Base-by-base conservation (phyloP, 2,329 filamentous ascomycete genomes). In the Aureobasidium melanogenum region DNA sequence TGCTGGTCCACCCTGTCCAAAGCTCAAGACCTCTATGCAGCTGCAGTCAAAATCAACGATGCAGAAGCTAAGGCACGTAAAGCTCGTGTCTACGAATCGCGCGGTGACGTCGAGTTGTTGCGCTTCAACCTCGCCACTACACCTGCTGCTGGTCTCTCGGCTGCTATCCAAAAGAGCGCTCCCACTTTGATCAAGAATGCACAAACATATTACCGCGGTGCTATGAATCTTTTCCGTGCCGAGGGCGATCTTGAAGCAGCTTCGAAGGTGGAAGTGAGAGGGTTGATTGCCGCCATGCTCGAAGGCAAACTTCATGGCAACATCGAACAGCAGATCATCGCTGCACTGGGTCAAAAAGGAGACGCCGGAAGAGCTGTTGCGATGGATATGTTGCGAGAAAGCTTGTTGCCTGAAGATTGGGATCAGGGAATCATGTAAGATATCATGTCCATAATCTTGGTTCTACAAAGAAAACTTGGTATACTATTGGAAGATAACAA, bases 151-250 rank as follows among this genome's bases (percentile, higher is more conserved):
- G 70, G 74, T 39, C 66, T 76, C 2, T 77, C 80, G 1, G 75
- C 79, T 54, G 66, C 71, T 5, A 66, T 76, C 5, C 68, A 72
- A 28, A 75, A 76, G 51, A 79, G 81, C 66, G 73, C 71, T 4
- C 65, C 71, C 6, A 79, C 76, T 2, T 70, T 85, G 14, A 68
- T 82, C 39, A 78, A 77, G 60, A 85, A 85, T 65, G 81, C 83
- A 1, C 78, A 80, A 63, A 82, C 79, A 5, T 85, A 82, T 66
- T 85, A 83, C 66, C 77, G 80, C 22, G 82, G 82, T 41, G 82
- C 80, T 7, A 63, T 66, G 26, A 66, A 67, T n/a, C 64, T 67
- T 34, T 68, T 69, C 7, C 62, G 65, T 32, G 64, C 62, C 14
- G 58, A 56, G n/a, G 67, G 66, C 22, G 68, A 70, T 32, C 64